Conservation (phyloP, 164 flowering plant species). For the Protea cynaroides region DNA sequence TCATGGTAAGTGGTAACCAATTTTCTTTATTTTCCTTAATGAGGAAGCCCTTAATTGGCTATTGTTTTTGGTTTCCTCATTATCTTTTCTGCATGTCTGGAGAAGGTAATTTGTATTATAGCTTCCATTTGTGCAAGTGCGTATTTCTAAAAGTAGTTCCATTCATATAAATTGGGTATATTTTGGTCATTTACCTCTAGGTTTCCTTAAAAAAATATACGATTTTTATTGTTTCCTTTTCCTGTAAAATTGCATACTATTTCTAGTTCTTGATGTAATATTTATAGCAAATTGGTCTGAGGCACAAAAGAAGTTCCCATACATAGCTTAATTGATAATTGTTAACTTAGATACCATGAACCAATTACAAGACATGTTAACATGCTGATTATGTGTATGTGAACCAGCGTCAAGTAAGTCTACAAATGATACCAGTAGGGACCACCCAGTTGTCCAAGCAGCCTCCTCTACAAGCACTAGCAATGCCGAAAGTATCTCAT, state of each 20-base stretch:
- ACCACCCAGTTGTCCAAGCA: conserved; percentile 46
- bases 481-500: conserved; percentile 65
- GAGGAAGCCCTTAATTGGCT: background rate
- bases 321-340: background rate
- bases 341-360: background rate
- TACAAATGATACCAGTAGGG: conserved; percentile 55
- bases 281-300: background rate
- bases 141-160: background rate
- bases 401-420: conserved; percentile 55
- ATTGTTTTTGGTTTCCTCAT: too few species aligned
- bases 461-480: conserved; percentile 74
- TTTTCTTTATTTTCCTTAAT: conserved; percentile 5
- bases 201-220: background rate
- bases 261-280: background rate
- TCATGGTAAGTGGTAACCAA: conserved; percentile 1
- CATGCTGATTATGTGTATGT: conserved; percentile 9
- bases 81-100: too few species aligned
- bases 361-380: background rate
- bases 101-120: too few species aligned
- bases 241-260: background rate
- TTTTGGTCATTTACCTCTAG: background rate
- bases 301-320: background rate
- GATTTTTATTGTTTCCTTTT: background rate
- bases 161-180: background rate
- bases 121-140: background rate